phyloP scores from a whole-genome alignment of 2,329 filamentous ascomycete genomes.

The Claviceps fusiformis region DNA sequence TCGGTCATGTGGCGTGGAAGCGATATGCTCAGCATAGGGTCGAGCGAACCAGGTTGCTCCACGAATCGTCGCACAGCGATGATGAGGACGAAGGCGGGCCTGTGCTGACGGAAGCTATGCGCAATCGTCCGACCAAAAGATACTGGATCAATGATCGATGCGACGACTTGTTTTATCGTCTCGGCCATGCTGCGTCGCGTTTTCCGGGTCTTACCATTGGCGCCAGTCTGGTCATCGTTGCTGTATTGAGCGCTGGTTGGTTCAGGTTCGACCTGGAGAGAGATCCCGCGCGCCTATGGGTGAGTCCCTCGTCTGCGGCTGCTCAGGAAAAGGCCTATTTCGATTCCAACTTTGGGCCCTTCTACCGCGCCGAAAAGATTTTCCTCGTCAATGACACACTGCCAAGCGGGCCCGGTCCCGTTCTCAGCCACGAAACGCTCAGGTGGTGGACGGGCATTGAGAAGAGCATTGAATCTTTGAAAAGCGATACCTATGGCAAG shows the following conservation, averaged over 20 bases:
- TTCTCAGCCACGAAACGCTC: slow-evolving; percentile 78
- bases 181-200: slow-evolving; percentile 68
- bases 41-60: slow-evolving; percentile 73
- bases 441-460: slow-evolving; percentile 93
- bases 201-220: slow-evolving; percentile 78
- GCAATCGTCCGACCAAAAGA: slow-evolving; percentile 63
- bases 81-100: slow-evolving; percentile 84
- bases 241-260: slow-evolving; percentile 75
- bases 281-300: slow-evolving; percentile 86
- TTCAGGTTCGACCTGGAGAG: slow-evolving; percentile 77
- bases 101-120: slow-evolving; percentile 60
- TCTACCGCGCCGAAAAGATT: slow-evolving; percentile 85
- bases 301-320: slow-evolving; percentile 83
- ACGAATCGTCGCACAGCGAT: slow-evolving; percentile 72
- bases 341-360: slow-evolving; percentile 83
- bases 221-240: slow-evolving; percentile 60
- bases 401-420: slow-evolving; percentile 50
- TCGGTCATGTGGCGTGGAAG: slow-evolving; percentile 63
- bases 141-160: slow-evolving; percentile 78
- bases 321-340: slow-evolving; percentile 92
- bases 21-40: slow-evolving; percentile 61
- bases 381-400: slow-evolving; percentile 85
- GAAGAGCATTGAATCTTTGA: slow-evolving; percentile 56
- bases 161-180: slow-evolving; percentile 63
- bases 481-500: slow-evolving; percentile 53